Percentiles rank a stretch among this genome's conserved stretches.
phyloP scores from a whole-genome alignment of 768 basidiomycete species.

The Jaapia argillacea region DNA sequence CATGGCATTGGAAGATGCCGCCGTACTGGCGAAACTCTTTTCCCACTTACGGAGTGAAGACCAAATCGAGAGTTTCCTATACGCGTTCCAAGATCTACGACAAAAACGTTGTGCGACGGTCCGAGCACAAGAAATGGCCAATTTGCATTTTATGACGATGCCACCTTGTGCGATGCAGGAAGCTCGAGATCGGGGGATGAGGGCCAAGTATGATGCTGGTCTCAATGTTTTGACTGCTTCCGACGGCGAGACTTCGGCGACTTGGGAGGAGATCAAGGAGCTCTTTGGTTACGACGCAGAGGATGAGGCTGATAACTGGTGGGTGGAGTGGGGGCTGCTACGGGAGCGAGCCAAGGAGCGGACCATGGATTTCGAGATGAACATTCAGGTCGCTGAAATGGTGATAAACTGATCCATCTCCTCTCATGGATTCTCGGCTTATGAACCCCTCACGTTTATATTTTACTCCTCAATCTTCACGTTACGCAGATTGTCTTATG shows the following conservation, averaged over 20 bases:
- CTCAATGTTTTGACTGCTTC: slow-evolving; percentile 9
- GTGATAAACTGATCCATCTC: neutral
- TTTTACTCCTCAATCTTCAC: too few relatives aligned
- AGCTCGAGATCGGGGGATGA: slow-evolving; percentile 33
- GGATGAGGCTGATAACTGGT: slow-evolving; percentile 28
- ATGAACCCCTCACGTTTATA: too few relatives aligned
- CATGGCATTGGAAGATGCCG: slow-evolving; percentile 52
- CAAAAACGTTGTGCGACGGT: slow-evolving; percentile 39
- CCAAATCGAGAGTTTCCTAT: slow-evolving; percentile 40
- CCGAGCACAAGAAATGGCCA: slow-evolving; percentile 33
- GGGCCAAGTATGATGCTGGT: slow-evolving; percentile 6
- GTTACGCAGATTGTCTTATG: too few relatives aligned
- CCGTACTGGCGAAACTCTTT: slow-evolving; percentile 48
- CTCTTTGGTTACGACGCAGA: slow-evolving; percentile 24
- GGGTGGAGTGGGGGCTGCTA: slow-evolving; percentile 24
- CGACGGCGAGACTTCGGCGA: slow-evolving; percentile 12
- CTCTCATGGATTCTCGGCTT: too few relatives aligned
- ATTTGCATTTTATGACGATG: slow-evolving; percentile 33
- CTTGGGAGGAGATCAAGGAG: slow-evolving; percentile 20
- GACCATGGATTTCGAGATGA: neutral
- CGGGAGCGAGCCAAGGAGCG: slow-evolving; percentile 12
- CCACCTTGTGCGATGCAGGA: slow-evolving; percentile 33
- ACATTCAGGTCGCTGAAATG: neutral
- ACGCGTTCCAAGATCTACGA: slow-evolving; percentile 50
- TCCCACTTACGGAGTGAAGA: slow-evolving; percentile 33